Percentiles rank a stretch among this genome's conserved stretches.
Evolutionary conservation across 2,329 filamentous ascomycete species (phyloP).

Genomic region (Nemania abortiva): DNA sequence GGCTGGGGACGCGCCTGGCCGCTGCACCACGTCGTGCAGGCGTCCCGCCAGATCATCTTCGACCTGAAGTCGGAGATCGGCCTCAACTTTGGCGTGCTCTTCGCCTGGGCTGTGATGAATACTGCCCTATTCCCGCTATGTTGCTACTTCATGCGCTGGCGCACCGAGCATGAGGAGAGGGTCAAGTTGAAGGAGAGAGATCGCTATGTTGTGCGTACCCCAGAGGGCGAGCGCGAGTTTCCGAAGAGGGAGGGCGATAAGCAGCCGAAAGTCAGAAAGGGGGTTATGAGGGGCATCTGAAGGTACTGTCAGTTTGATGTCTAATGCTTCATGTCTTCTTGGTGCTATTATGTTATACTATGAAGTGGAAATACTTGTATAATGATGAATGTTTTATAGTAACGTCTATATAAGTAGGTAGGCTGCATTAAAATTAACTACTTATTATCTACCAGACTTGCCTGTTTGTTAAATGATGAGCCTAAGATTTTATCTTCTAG

Average conservation of each 20-base stretch:
- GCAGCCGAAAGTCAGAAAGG: constrained; percentile 49
- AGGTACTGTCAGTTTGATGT: not conserved
- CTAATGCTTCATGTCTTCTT: too few species aligned
- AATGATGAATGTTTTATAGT: constrained; percentile 27
- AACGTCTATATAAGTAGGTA: not conserved
- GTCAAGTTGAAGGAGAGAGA: constrained; percentile 46
- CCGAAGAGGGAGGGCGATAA: constrained; percentile 47
- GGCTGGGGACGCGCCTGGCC: constrained; percentile 74
- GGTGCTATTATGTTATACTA: constrained; percentile 24
- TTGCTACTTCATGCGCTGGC: constrained; percentile 59
- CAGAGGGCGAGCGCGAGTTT: constrained; percentile 46
- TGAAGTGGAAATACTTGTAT: constrained; percentile 40
- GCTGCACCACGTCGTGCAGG: constrained; percentile 71
- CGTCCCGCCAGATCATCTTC: constrained; percentile 70
- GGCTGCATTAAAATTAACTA: too few species aligned
- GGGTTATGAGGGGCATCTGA: constrained; percentile 49
- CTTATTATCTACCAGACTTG: too few species aligned
- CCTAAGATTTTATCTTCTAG: too few species aligned
- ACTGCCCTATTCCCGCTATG: constrained; percentile 65
- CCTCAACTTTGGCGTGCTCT: constrained; percentile 70
- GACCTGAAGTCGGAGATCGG: constrained; percentile 69
- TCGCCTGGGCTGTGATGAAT: constrained; percentile 68
- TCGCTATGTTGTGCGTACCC: constrained; percentile 47
- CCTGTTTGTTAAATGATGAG: too few species aligned
- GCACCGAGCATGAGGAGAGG: constrained; percentile 50